These are phyloP conservation scores for Diaporthe sp. DNA, from an alignment of 2,329 filamentous ascomycete genomes.

Conservation along the genomic window DNA sequence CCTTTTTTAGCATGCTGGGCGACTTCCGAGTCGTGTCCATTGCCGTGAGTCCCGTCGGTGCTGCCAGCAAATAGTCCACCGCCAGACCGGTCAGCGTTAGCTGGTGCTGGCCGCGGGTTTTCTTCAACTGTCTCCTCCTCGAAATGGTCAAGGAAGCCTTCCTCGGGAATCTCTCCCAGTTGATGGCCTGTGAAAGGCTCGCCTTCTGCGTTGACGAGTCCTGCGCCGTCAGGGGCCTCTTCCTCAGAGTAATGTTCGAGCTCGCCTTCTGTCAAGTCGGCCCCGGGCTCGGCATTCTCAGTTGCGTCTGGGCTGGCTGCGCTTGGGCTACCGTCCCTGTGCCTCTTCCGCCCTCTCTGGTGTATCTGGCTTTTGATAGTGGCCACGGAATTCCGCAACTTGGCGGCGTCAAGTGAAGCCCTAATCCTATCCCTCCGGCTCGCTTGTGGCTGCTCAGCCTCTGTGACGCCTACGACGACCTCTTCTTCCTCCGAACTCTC, in stretches of 20 bases:
- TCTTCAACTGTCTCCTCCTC: constrained; percentile 26
- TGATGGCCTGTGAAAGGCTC: constrained; percentile 10
- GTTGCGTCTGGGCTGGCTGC: background rate
- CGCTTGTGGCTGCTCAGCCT: background rate
- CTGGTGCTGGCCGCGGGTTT: constrained; percentile 47
- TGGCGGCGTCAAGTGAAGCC: background rate
- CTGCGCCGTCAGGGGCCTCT: background rate
- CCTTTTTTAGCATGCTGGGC: constrained; percentile 2
- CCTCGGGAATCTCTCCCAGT: constrained; percentile 21
- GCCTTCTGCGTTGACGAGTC: constrained; percentile 1
- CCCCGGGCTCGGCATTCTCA: background rate
- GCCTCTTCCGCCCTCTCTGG: constrained; percentile 14
- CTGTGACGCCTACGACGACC: background rate
- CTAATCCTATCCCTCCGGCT: constrained; percentile 7
- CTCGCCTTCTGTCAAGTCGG: background rate
- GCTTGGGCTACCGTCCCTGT: constrained; percentile 9
- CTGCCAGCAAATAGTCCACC: constrained; percentile 67
- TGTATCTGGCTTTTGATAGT: constrained; percentile 13
- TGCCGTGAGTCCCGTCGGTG: constrained; percentile 64
- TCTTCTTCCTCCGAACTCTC: constrained; percentile 12
- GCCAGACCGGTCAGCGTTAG: constrained; percentile 65
- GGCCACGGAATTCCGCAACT: constrained; percentile 12
- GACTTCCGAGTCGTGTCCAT: constrained; percentile 49
- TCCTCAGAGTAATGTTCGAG: constrained; percentile 25
- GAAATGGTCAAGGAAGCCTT: constrained; percentile 32